Evolutionary conservation across 1,139 yeast species (phyloP).

Genomic region (Taphrina communis): DNA sequence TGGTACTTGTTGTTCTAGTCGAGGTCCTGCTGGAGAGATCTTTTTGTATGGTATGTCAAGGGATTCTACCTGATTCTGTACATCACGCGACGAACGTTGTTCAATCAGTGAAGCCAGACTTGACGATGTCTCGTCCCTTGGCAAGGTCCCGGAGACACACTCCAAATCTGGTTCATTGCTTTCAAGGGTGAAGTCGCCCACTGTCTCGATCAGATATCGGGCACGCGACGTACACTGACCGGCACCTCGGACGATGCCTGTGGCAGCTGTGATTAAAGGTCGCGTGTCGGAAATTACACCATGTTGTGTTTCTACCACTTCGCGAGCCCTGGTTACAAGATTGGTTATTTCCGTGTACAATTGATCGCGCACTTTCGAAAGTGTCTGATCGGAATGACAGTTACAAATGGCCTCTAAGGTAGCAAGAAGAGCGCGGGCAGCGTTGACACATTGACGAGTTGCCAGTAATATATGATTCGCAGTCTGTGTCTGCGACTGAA

Average conservation of each 20-base stretch:
- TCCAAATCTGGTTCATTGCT: slow-evolving; percentile 49
- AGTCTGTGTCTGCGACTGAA: slow-evolving; percentile 49
- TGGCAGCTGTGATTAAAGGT: slow-evolving; percentile 47
- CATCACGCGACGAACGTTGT: slow-evolving; percentile 25
- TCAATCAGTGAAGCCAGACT: slow-evolving; percentile 22
- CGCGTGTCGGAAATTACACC: slow-evolving; percentile 40
- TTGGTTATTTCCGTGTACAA: slow-evolving; percentile 51
- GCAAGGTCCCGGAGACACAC: slow-evolving; percentile 71
- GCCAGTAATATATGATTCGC: slow-evolving; percentile 52
- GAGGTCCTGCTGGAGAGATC: slow-evolving; percentile 17
- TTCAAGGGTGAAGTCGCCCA: slow-evolving; percentile 72
- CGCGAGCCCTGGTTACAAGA: slow-evolving; percentile 49
- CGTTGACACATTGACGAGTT: slow-evolving; percentile 55
- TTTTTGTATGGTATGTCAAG: slow-evolving; percentile 32
- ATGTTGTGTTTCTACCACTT: slow-evolving; percentile 48
- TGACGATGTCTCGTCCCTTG: slow-evolving; percentile 48
- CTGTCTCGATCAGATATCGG: slow-evolving; percentile 58
- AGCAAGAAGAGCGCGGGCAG: slow-evolving; percentile 55
- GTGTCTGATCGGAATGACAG: slow-evolving; percentile 49
- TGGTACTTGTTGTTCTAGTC: neutral
- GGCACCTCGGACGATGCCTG: slow-evolving; percentile 52
- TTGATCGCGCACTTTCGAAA: slow-evolving; percentile 53
- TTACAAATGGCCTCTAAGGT: slow-evolving; percentile 52
- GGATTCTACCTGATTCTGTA: slow-evolving; percentile 28
- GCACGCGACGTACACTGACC: slow-evolving; percentile 57